Conservation (phyloP, 108 stramenopile species). For the Cyclostephanos invisitatus region DNA sequence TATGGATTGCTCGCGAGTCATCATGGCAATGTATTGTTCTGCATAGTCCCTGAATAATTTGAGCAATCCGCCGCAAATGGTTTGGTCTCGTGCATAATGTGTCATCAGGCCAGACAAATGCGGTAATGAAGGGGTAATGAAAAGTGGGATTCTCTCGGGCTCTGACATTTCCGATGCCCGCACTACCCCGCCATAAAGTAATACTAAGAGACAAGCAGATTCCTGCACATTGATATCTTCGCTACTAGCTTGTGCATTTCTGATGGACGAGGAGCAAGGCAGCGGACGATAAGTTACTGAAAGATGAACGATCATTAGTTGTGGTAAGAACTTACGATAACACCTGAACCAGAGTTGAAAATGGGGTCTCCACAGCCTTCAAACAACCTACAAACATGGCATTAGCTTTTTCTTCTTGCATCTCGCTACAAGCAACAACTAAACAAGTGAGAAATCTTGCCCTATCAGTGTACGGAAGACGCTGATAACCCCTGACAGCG, state of each 20-base stretch:
- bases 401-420: slow-evolving; percentile 51
- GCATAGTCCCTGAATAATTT: slow-evolving; percentile 80
- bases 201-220: slow-evolving; percentile 75
- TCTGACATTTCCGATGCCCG: slow-evolving; percentile 76
- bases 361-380: slow-evolving; percentile 61
- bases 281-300: neutral
- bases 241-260: slow-evolving; percentile 56
- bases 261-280: slow-evolving; percentile 14
- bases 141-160: slow-evolving; percentile 73
- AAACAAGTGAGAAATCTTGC: slow-evolving; percentile 65
- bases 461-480: slow-evolving; percentile 74
- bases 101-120: slow-evolving; percentile 79
- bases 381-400: slow-evolving; percentile 64
- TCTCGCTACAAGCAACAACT: slow-evolving; percentile 70
- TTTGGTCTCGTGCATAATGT: slow-evolving; percentile 70
- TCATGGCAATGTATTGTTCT: slow-evolving; percentile 73
- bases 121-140: slow-evolving; percentile 71
- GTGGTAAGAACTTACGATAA: slow-evolving; percentile 49
- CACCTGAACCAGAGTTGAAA: slow-evolving; percentile 65
- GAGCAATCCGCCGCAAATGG: slow-evolving; percentile 75
- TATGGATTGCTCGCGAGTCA: slow-evolving; percentile 65
- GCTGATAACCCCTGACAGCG: slow-evolving; percentile 66
- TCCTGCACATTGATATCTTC: slow-evolving; percentile 65
- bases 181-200: slow-evolving; percentile 73
- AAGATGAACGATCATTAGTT: neutral